phyloP scores from a whole-genome alignment of 768 basidiomycete genomes.

The Nidularia pulvinata region DNA sequence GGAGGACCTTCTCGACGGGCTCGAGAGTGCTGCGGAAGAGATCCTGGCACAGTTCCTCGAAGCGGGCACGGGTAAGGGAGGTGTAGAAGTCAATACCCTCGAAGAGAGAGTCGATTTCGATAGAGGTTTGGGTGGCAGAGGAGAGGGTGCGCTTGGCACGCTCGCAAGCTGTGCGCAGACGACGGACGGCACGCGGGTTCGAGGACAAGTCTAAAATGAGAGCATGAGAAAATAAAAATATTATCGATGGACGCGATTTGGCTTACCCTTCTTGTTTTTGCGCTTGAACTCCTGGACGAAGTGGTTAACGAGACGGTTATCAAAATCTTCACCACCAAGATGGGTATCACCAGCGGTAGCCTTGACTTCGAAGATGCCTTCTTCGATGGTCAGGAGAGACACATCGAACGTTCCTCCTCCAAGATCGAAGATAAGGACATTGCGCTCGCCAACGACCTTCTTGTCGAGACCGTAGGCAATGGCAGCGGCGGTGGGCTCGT shows the following conservation, averaged over 20 bases:
- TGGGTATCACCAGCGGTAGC: constrained; percentile 98
- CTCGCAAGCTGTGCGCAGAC: constrained; percentile 97
- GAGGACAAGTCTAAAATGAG: constrained; percentile 68
- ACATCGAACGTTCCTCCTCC: constrained; percentile 99
- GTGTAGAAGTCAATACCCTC: constrained; percentile 99
- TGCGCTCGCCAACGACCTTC: constrained; percentile 87
- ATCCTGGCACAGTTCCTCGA: constrained; percentile 95
- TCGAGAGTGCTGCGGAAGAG: constrained; percentile 94
- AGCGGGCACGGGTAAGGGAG: constrained; percentile 96
- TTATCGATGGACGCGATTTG: background rate
- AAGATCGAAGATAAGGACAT: constrained; percentile 98
- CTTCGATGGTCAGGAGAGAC: constrained; percentile 93
- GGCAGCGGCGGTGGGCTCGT: constrained; percentile 98
- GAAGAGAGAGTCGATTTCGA: constrained; percentile 97
- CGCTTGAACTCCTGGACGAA: constrained; percentile 97
- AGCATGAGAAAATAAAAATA: constrained; percentile 6
- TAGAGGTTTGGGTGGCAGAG: constrained; percentile 93
- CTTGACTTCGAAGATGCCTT: constrained; percentile 98
- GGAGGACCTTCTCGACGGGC: constrained; percentile 97
- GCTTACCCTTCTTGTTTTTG: constrained; percentile 92
- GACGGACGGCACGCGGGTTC: constrained; percentile 95
- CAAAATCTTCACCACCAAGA: constrained; percentile 98
- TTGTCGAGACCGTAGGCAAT: constrained; percentile 99
- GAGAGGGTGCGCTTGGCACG: constrained; percentile 99
- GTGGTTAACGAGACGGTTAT: constrained; percentile 97